Evolutionary conservation across 768 basidiomycete genomes (phyloP).

Genomic region (Pholiota conissans): DNA sequence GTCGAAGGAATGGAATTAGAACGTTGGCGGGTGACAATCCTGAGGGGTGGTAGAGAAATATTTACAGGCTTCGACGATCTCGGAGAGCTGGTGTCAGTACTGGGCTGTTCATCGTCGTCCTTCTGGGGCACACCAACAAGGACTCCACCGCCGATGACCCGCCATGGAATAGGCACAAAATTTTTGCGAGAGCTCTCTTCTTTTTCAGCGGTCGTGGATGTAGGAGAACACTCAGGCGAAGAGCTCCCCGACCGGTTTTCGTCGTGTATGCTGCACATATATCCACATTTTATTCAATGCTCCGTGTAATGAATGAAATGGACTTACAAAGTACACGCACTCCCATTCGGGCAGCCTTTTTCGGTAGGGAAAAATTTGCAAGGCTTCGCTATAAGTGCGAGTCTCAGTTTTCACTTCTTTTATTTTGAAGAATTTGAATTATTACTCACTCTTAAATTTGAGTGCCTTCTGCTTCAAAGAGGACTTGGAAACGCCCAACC

Average conservation of each 20-base stretch:
- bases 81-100: slow-evolving; percentile 3
- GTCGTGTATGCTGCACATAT: slow-evolving; percentile 45
- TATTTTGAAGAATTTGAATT: background rate
- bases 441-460: slow-evolving; percentile 43
- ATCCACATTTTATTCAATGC: background rate
- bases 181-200: slow-evolving; percentile 31
- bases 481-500: slow-evolving; percentile 22
- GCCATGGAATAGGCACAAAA: slow-evolving; percentile 70
- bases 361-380: slow-evolving; percentile 54
- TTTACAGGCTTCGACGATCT: slow-evolving; percentile 6
- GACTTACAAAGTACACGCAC: slow-evolving; percentile 60
- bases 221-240: slow-evolving; percentile 6
- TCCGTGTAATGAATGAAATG: background rate
- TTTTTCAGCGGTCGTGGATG: slow-evolving; percentile 18
- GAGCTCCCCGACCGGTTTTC: slow-evolving; percentile 20
- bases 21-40: slow-evolving; percentile 26
- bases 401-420: background rate
- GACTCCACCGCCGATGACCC: slow-evolving; percentile 80
- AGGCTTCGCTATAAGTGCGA: slow-evolving; percentile 48
- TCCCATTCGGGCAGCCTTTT: slow-evolving; percentile 52
- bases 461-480: slow-evolving; percentile 31
- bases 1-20: slow-evolving; percentile 36
- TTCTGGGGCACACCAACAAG: slow-evolving; percentile 45
- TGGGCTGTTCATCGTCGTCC: slow-evolving; percentile 13
- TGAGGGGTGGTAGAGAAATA: slow-evolving; percentile 13